Conservation (phyloP, 148 eudicot genomes). For the Camellia japonica region DNA sequence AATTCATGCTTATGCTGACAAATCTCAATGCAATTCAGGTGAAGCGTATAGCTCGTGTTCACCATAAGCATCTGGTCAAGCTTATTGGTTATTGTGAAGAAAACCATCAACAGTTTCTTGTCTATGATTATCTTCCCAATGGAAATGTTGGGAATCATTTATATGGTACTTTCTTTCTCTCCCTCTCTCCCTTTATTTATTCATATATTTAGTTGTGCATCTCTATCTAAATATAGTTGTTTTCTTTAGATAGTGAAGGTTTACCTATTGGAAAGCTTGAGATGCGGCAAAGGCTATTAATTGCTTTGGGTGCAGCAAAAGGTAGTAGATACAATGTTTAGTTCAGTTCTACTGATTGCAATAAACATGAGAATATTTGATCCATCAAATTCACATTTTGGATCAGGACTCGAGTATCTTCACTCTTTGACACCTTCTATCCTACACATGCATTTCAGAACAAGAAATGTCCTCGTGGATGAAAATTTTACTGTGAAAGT, state of each 20-base stretch:
- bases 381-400: constrained; percentile 5
- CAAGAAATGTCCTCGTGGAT: constrained; percentile 24
- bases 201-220: not conserved
- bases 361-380: constrained; percentile 8
- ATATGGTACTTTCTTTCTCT: constrained; percentile 12
- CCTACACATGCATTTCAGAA: constrained; percentile 22
- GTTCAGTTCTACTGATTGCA: not conserved
- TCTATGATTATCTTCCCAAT: constrained; percentile 21
- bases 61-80: constrained; percentile 21
- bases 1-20: constrained; percentile 3
- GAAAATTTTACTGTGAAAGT: constrained; percentile 17
- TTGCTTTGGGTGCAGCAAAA: constrained; percentile 25
- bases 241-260: constrained; percentile 22
- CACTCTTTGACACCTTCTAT: constrained; percentile 18
- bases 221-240: not conserved
- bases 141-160: constrained; percentile 22
- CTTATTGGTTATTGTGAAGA: constrained; percentile 18
- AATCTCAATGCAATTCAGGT: constrained; percentile 3
- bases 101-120: constrained; percentile 19
- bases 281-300: constrained; percentile 20
- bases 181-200: not conserved
- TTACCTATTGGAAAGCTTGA: constrained; percentile 23
- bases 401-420: constrained; percentile 25
- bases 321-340: constrained; percentile 15
- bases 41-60: constrained; percentile 6